These are phyloP conservation scores for Pugionium dolabratum DNA, from an alignment of 345 rosid species.

Conservation along the genomic window DNA sequence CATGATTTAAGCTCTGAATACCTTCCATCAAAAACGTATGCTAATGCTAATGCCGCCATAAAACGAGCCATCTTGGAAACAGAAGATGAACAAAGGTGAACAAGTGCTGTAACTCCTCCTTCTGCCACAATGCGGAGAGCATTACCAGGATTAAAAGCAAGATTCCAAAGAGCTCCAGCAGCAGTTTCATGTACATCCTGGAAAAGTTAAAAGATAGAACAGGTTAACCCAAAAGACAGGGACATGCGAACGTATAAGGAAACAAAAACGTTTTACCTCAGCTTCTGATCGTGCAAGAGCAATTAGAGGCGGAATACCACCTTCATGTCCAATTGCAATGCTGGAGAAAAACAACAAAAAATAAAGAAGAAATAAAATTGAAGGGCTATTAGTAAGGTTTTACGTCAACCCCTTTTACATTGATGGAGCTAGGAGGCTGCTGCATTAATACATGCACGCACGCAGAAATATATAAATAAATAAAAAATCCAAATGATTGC, in stretches of 20 bases:
- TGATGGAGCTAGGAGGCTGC: slow-evolving; percentile 4
- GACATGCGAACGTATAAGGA: slow-evolving; percentile 14
- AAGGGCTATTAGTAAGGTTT: neutral
- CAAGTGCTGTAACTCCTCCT: slow-evolving; percentile 70
- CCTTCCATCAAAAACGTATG: slow-evolving; percentile 88
- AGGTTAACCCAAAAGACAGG: slow-evolving; percentile 3
- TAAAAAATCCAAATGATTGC: slow-evolving; percentile 20
- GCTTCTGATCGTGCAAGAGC: slow-evolving; percentile 63
- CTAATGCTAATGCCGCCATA: slow-evolving; percentile 80
- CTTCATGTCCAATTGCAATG: slow-evolving; percentile 74
- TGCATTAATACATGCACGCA: no score
- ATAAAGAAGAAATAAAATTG: neutral
- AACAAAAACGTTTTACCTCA: slow-evolving; percentile 46
- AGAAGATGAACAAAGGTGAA: slow-evolving; percentile 60
- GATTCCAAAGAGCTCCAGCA: slow-evolving; percentile 88
- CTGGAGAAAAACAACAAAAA: slow-evolving; percentile 36
- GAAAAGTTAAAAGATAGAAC: neutral
- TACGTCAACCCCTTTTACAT: neutral
- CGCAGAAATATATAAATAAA: neutral
- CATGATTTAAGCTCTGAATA: slow-evolving; percentile 31
- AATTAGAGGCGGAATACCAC: slow-evolving; percentile 73
- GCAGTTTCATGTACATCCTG: slow-evolving; percentile 94
- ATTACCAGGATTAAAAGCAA: slow-evolving; percentile 68
- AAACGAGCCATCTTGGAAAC: slow-evolving; percentile 76
- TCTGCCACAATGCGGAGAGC: slow-evolving; percentile 74